A percentile compares a stretch with the other conserved stretches of the same genome.
phyloP scores from a whole-genome alignment of 345 rosid genomes.

The Brassica juncea region DNA sequence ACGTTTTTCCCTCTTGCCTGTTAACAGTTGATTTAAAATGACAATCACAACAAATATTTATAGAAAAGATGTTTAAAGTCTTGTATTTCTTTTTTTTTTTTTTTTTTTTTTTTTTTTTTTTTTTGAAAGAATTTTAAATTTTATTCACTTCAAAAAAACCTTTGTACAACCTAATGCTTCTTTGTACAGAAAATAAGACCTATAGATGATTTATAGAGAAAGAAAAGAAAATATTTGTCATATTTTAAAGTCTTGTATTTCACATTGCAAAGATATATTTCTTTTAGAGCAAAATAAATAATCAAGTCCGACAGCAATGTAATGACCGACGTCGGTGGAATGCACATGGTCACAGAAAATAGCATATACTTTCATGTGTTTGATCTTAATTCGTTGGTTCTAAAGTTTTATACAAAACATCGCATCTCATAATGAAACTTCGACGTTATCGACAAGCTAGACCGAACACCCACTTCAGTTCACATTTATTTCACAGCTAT shows the following conservation, averaged over 20 bases:
- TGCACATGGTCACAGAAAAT: constrained; percentile 24
- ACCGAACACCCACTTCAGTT: background rate
- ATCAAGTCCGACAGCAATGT: constrained; percentile 22
- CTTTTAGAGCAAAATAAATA: background rate
- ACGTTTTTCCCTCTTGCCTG: constrained; percentile 19
- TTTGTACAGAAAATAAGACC: too few species aligned
- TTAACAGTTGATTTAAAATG: background rate
- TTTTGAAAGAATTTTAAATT: too few species aligned
- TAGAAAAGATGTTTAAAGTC: background rate
- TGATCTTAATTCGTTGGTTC: background rate
- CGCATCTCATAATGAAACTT: constrained; percentile 20
- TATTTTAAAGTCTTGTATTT: constrained; percentile 5
- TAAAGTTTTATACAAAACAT: background rate
- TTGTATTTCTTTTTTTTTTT: too few species aligned
- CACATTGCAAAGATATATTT: background rate
- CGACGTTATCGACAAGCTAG: background rate
- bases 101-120: too few species aligned
- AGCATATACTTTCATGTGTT: background rate
- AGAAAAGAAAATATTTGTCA: too few species aligned
- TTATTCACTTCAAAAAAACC: too few species aligned
- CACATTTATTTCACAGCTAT: background rate
- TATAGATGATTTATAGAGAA: too few species aligned
- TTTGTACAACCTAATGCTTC: too few species aligned
- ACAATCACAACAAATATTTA: background rate
- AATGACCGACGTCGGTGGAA: constrained; percentile 33